These are phyloP conservation scores for Vararia minispora DNA, from an alignment of 768 basidiomycete genomes.

Conservation along the genomic window DNA sequence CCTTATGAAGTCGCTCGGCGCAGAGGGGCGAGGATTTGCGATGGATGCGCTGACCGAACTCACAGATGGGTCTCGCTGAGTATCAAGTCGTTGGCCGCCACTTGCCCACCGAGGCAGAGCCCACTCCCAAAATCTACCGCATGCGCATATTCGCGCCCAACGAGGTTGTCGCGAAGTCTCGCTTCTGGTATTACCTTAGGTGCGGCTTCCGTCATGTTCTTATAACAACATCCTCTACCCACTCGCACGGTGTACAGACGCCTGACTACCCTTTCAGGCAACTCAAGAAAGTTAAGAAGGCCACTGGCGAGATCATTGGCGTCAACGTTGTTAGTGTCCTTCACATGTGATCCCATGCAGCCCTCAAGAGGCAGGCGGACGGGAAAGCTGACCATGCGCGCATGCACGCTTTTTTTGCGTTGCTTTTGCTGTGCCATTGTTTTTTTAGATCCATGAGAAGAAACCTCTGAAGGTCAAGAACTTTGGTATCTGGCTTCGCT, in stretches of 20 bases:
- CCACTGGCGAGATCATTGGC: slow-evolving; percentile 97
- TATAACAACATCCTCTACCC: not conserved
- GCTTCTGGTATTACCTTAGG: slow-evolving; percentile 99
- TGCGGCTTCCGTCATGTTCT: slow-evolving; percentile 22
- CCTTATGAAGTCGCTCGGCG: no score
- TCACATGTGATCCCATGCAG: slow-evolving; percentile 31
- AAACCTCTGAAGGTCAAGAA: slow-evolving; percentile 98
- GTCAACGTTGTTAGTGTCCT: slow-evolving; percentile 84
- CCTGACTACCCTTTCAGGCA: slow-evolving; percentile 39
- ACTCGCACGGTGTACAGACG: not conserved
- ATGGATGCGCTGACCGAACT: slow-evolving; percentile 21
- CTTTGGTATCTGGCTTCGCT: slow-evolving; percentile 99
- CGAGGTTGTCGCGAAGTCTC: slow-evolving; percentile 96
- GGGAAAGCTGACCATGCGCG: slow-evolving; percentile 41
- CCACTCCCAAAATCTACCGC: slow-evolving; percentile 96
- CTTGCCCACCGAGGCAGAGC: slow-evolving; percentile 86
- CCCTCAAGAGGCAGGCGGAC: slow-evolving; percentile 85
- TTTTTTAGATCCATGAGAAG: slow-evolving; percentile 86
- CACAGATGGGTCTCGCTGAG: slow-evolving; percentile 74
- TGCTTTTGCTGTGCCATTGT: slow-evolving; percentile 16
- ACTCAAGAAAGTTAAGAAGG: slow-evolving; percentile 99
- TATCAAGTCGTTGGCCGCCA: slow-evolving; percentile 98
- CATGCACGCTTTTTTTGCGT: slow-evolving; percentile 22
- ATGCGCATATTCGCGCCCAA: slow-evolving; percentile 99
- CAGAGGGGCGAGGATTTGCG: slow-evolving; percentile 4